These are phyloP conservation scores for Spironucleus salmonicida DNA, from an alignment of 208 protist species.

Conservation along the genomic window DNA sequence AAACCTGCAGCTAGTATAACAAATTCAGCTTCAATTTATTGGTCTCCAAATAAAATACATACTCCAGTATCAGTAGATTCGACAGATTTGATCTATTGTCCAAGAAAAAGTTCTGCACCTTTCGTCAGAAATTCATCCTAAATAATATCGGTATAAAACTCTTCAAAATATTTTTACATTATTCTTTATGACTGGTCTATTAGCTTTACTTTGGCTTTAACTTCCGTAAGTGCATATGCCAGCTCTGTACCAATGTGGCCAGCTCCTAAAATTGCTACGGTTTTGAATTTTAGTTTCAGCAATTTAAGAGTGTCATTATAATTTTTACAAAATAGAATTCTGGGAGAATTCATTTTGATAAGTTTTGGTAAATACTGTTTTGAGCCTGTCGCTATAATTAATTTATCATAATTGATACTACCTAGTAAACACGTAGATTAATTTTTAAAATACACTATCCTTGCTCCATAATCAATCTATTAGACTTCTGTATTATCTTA, in stretches of 20 bases:
- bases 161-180: background rate
- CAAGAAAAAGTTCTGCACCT: background rate
- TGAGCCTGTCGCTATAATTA: background rate
- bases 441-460: background rate
- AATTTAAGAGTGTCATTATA: no score
- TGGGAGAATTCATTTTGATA: no score
- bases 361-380: background rate
- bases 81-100: background rate
- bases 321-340: no score
- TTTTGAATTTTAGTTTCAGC: no score
- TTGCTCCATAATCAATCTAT: background rate
- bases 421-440: background rate
- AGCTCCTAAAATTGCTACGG: no score
- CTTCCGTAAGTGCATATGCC: background rate
- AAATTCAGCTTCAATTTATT: background rate
- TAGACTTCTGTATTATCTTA: background rate
- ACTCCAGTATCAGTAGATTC: background rate
- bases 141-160: background rate
- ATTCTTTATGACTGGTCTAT: background rate
- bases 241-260: background rate
- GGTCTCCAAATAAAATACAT: background rate
- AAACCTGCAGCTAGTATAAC: background rate
- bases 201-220: background rate
- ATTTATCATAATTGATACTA: background rate
- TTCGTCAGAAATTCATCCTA: background rate